A percentile compares a stretch with the other conserved stretches of the same genome.
These are phyloP conservation scores for Osmanthus fragrans DNA, from an alignment of 257 asterid species.

Conservation along the genomic window DNA sequence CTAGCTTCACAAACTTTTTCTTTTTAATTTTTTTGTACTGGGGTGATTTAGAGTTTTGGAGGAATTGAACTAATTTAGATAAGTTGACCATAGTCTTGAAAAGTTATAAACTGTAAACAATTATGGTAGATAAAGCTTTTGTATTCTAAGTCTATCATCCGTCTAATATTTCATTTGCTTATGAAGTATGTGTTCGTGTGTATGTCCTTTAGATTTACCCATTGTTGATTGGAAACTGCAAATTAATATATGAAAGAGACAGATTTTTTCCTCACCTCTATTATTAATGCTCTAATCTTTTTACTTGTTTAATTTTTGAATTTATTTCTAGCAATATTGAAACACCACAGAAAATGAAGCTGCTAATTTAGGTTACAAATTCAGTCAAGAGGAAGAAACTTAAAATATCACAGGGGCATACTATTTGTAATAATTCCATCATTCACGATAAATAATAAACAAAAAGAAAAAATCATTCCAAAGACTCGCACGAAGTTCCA, in stretches of 20 bases:
- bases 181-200: background rate
- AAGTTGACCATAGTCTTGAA: background rate
- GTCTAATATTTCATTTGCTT: background rate
- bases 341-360: background rate
- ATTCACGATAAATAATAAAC: background rate
- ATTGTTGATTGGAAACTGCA: background rate
- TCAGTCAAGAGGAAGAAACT: background rate
- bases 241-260: background rate
- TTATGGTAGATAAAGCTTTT: background rate
- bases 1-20: background rate
- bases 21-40: background rate
- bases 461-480: background rate
- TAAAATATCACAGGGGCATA: background rate
- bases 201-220: background rate
- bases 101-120: background rate
- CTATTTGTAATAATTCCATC: background rate
- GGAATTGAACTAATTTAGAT: too few relatives aligned
- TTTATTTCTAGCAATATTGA: background rate
- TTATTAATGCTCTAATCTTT: background rate
- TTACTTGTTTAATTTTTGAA: background rate
- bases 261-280: background rate
- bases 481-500: background rate
- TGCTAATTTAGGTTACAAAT: background rate
- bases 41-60: too few relatives aligned
- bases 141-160: background rate